Evolutionary conservation across 23 red algal genomes (phyloP).

Genomic region (Cyanidiococcus yangmingshanensis): DNA sequence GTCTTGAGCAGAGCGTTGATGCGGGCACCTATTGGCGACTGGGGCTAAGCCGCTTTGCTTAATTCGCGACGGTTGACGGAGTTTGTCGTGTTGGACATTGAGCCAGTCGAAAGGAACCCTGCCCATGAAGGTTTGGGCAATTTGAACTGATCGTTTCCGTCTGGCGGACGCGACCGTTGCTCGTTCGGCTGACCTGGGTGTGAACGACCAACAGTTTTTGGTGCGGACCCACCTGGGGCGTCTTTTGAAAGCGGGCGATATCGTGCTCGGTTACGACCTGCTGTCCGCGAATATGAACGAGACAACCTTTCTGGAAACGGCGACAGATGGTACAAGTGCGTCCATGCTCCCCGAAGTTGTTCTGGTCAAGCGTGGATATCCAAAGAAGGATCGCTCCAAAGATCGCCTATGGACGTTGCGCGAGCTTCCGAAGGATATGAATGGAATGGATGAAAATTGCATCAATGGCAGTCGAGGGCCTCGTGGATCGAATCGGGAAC

Average conservation of each 20-base stretch:
- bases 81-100: conserved; percentile 77
- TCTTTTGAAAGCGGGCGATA: conserved; percentile 57
- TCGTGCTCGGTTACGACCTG: conserved; percentile 89
- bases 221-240: conserved; percentile 77
- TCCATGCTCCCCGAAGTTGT: conserved; percentile 69
- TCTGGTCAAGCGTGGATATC: conserved; percentile 77
- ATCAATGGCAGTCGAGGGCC: background rate
- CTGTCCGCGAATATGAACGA: conserved; percentile 83
- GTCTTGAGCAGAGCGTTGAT: conserved; percentile 52
- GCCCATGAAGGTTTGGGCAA: conserved; percentile 18
- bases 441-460: background rate
- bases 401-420: conserved; percentile 52
- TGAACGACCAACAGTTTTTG: conserved; percentile 49
- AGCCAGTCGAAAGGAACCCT: conserved; percentile 18
- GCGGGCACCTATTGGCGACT: conserved; percentile 58
- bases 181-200: conserved; percentile 66
- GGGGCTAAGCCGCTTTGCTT: conserved; percentile 48
- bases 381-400: conserved; percentile 54
- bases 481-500: conserved; percentile 19
- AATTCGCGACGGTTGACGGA: conserved; percentile 55
- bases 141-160: conserved; percentile 19
- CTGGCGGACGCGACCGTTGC: conserved; percentile 59
- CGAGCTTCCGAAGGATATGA: conserved; percentile 59
- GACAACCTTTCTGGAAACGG: conserved; percentile 6
- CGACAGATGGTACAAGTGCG: conserved; percentile 36